These are phyloP conservation scores for Hypocreales sp. DNA, from an alignment of 2,329 filamentous ascomycete species.

Conservation along the genomic window DNA sequence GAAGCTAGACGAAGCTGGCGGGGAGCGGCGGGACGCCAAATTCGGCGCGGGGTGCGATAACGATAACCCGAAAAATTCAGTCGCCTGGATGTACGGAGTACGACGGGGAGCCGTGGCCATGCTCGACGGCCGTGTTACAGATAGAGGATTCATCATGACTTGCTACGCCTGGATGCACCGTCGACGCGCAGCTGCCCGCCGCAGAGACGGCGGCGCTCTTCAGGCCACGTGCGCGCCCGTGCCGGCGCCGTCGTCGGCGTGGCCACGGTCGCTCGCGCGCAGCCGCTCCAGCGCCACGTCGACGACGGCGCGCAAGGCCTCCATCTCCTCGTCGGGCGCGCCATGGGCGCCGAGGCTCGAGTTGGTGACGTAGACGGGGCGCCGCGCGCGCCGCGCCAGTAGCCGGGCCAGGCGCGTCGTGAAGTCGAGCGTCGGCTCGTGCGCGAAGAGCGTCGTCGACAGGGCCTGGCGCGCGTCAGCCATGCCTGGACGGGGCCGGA, in stretches of 20 bases:
- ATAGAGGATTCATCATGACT: too few species aligned
- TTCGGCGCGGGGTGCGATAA: conserved; percentile 21
- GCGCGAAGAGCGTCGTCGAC: conserved; percentile 64
- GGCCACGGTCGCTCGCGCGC: conserved; percentile 2
- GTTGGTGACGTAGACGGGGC: conserved; percentile 81
- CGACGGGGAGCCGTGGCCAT: too few species aligned
- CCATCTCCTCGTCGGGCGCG: conserved; percentile 86
- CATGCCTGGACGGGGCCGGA: too few species aligned
- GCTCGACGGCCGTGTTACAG: too few species aligned
- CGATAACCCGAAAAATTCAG: conserved; percentile 20
- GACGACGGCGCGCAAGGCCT: conserved; percentile 62
- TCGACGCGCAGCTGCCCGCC: too few species aligned
- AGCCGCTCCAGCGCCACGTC: conserved; percentile 38
- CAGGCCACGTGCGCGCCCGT: too few species aligned
- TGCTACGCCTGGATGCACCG: too few species aligned
- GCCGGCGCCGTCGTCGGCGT: too few species aligned
- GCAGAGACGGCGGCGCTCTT: too few species aligned
- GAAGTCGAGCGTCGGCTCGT: conserved; percentile 70
- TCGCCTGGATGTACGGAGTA: too few species aligned
- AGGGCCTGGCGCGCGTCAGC: conserved; percentile 48
- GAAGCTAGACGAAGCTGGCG: too few species aligned
- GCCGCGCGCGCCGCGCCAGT: conserved; percentile 53
- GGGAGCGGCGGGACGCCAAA: conserved; percentile 4
- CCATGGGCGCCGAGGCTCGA: conserved; percentile 77
- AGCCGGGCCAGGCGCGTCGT: conserved; percentile 73